Evolutionary conservation across 441 rosid species (phyloP), one percentile per base, ranked within the genome.

Genomic region (Bocquillonia castaneifolia): DNA sequence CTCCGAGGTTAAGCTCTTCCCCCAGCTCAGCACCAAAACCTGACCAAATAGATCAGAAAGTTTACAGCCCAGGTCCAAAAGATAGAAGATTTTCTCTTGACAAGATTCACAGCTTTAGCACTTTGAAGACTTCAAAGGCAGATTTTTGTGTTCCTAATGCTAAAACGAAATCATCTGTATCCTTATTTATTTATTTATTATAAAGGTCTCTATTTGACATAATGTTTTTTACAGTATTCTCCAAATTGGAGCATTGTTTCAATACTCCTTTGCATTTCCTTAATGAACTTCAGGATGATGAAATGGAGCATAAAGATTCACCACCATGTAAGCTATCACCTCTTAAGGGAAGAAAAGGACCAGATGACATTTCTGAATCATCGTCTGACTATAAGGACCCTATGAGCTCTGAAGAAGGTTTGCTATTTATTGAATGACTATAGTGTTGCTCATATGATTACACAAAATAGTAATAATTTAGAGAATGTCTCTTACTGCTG

Each of bases 331-430:
- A 77, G 54, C 51, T 66, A 61, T 78, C 76, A 54, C 79, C 83
- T 59, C 47, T 44, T 67, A 68, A 63, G 69, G 74, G 67, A 58
- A 68, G 76, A 40, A 83, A 71, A 37, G 72, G 72, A 78, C 82
- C 76, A 51, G 73, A 70, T 63, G 65, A 68, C 58, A 79, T 77
- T 50, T 67, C 81, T 63, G 77, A 77, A 72, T 83, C 87, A 40
- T 82, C 85, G 25, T 80, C 86, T 70, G 90, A 82, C 59, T 88
- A 83, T 71, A 72, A 70, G 63, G 79, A 76, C 54, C 74, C 86
- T 45, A 82, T 75, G 68, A 80, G 84, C 73, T 72, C 74, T 62
- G 80, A 67, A 70, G 91, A 87, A 47, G 85, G 77, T 76, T 84
- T 78, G 45, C 81, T 81, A 40, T 63, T 74, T 64, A 69, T 76